Base-by-base conservation (phyloP, 257 asterid species). In the Perilla frutescens region DNA sequence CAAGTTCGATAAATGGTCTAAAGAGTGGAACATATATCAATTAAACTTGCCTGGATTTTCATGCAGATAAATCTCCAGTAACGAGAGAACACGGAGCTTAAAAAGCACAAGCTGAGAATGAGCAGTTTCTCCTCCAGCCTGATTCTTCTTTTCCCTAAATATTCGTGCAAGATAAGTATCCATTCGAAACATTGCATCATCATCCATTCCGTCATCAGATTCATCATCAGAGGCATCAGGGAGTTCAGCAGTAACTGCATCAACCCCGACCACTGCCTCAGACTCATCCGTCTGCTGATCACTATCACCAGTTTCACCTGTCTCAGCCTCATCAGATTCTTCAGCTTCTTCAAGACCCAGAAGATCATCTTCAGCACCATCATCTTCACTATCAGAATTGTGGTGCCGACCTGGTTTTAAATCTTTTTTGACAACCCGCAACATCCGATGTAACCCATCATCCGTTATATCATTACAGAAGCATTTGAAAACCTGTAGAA, bases 101-200 rank as follows among this genome's bases (percentile, higher is more conserved):
- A 95, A 95, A 65, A 95, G 94, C 60, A 91, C 90, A 40, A 95
- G 99, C 84, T 95, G 99, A 63, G 99, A 95, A 70, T 92, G 98
- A 51, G 99, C 90, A 68, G 98, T 87, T 87, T 89, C 98, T 67
- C 93, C 87, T 57, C 97, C 97, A 76, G 88, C 87, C 71, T 89
- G 97, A 85, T 92, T 92, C 81, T 83, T 92, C 78, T 83, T 80
- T 68, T 90, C 92, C 81, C 87, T 84, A 72, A 88, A 86, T 73
- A 89, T 89, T 34, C 71, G 77, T 34, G 96, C 90, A 29, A 94
- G 90, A 65, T 87, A 84, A 12, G 86, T 71, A 80, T 94, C 99
- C 92, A 91, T 88, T 43, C 96, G 80, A 63, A 94, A 90, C 99
- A 94, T 94, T 32, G 88, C 97, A 72, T 94, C 99, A 55, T 94